Base-by-base conservation (phyloP, 2,329 filamentous ascomycete species). In the Dryadomyces quercus-mongolicae region DNA sequence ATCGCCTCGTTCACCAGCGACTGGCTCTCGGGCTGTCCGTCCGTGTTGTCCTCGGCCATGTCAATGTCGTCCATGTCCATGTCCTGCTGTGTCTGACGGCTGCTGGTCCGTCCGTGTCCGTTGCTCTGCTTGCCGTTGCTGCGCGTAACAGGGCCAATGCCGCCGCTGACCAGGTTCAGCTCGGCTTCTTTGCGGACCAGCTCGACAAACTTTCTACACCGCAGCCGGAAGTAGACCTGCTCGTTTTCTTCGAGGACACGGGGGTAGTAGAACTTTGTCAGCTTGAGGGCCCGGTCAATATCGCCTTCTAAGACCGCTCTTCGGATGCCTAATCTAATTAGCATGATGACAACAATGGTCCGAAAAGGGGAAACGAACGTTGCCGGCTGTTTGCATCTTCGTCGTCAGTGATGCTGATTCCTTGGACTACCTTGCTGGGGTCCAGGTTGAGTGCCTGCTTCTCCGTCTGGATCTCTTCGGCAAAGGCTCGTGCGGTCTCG, bases 201-300 rank as follows among this genome's bases (percentile, higher is more conserved):
- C 68, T 98, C 93, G 57, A 97, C 85, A 66, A 97, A 96, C 65
- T 93, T 94, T 57, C 90, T 83, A 65, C 91, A 96, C 60, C 85
- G 82, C 50, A 98, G 74, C 55, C 84, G 86, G 70, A 98, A 97
- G 65, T 91, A 84, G 16, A 96, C 89, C 53, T 89, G 82, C 54
- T 88, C 82, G 63, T 95, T 89, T 21, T 88, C 80, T 49, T 81
- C 76, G 18, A 98, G 76, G 1, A 97, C 89, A 22, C 78, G 76
- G 5, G 88, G 86, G 62, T 96, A 98, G 63, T 84, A 88, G 13
- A 76, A 74, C 51, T 84, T 81, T 3, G 88, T 95, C 62, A 85
- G 79, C 66, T 90, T 86, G n/a, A 97, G 75, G 0, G 92, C 92
- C 61, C 79, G 82, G 68, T 97, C 93, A 56, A 98, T 88, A 62